Conservation (phyloP, 768 basidiomycete genomes). For the Chalciporus chontae region DNA sequence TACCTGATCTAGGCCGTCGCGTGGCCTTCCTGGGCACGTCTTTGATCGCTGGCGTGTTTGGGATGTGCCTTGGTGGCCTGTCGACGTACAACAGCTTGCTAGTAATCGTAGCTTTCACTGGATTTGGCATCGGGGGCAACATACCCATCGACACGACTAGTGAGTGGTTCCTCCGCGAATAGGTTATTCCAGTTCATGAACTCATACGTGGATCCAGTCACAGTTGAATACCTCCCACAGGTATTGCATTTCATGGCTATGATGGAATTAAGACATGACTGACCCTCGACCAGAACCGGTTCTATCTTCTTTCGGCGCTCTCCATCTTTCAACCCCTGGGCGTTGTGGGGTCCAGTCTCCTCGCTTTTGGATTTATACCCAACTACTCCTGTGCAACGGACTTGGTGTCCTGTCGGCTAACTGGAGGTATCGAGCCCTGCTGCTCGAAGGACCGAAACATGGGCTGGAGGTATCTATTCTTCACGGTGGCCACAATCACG, state of each 20-base stretch:
- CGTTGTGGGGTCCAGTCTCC: background rate
- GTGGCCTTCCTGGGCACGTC: constrained; percentile 15
- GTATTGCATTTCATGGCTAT: background rate
- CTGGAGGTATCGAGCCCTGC: constrained; percentile 12
- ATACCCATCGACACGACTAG: constrained; percentile 16
- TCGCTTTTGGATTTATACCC: constrained; percentile 13
- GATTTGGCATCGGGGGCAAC: constrained; percentile 15
- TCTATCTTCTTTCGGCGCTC: constrained; percentile 15
- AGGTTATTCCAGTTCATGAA: background rate
- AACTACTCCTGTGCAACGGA: constrained; percentile 10
- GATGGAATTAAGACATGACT: background rate
- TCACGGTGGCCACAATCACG: constrained; percentile 8
- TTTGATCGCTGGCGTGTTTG: constrained; percentile 11
- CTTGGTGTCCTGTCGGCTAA: constrained; percentile 11
- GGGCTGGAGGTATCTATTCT: constrained; percentile 20
- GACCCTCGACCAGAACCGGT: constrained; percentile 5
- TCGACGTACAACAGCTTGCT: constrained; percentile 12
- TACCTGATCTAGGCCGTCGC: constrained; percentile 9
- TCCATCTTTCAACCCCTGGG: constrained; percentile 7
- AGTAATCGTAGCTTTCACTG: constrained; percentile 7
- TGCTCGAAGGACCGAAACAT: constrained; percentile 15
- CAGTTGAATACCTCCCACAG: constrained; percentile 13
- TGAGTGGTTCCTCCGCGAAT: background rate
- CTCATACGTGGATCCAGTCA: background rate
- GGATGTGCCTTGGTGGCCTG: constrained; percentile 11